Evolutionary conservation across 2,329 filamentous ascomycete species (phyloP).

Genomic region (Fusarium phyllophilum): DNA sequence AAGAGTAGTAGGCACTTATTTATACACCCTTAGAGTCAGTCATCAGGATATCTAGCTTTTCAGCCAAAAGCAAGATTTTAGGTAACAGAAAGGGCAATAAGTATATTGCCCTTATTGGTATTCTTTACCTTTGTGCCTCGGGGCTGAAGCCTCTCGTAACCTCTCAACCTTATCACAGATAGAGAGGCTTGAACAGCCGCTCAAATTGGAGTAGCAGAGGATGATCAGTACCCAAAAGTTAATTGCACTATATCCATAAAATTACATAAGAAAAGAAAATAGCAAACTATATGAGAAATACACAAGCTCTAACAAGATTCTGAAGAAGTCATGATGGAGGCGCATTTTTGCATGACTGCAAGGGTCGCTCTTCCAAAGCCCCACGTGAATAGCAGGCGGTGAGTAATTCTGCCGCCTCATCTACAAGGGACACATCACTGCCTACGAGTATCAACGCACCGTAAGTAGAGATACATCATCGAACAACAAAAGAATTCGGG

Average conservation of each 20-base stretch:
- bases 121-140: not conserved
- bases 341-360: constrained; percentile 4
- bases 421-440: constrained; percentile 47
- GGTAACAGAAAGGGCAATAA: not conserved
- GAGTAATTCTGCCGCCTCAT: constrained; percentile 46
- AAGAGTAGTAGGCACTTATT: not conserved
- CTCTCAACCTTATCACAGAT: not conserved
- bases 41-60: not conserved
- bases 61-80: not conserved
- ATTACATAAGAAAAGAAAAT: not conserved
- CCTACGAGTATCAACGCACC: constrained; percentile 32
- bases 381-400: constrained; percentile 45
- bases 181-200: not conserved
- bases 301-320: not conserved
- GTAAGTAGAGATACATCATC: constrained; percentile 29
- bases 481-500: constrained; percentile 18
- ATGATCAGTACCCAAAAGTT: not conserved
- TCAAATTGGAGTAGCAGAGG: too few relatives aligned
- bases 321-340: constrained; percentile 10
- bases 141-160: not conserved
- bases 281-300: not conserved
- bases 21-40: too few relatives aligned
- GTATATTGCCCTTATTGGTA: not conserved
- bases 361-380: constrained; percentile 3
- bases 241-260: not conserved